Evolutionary conservation across 2,329 filamentous ascomycete species (phyloP).

Genomic region (Paraconiothyrium sp.): DNA sequence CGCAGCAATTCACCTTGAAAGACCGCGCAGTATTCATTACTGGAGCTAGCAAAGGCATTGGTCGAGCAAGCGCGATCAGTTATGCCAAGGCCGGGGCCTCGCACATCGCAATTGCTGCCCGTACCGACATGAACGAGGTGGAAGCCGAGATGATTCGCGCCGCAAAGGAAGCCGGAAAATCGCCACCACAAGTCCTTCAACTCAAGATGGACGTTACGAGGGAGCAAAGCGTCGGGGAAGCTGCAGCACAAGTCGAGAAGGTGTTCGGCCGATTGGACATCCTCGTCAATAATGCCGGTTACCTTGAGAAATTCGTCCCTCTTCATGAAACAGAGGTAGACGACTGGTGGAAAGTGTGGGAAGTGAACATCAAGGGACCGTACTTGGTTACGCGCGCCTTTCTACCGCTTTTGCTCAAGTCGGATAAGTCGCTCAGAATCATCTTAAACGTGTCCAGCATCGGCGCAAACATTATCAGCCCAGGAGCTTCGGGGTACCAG

Average conservation of each 20-base stretch:
- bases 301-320: constrained; percentile 3
- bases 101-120: constrained; percentile 64
- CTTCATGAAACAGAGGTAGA: neutral
- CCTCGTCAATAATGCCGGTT: constrained; percentile 4
- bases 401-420: constrained; percentile 49
- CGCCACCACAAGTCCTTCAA: neutral
- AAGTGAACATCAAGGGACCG: constrained; percentile 58
- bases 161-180: constrained; percentile 6
- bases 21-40: constrained; percentile 58
- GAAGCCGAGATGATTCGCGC: neutral
- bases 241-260: neutral
- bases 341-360: constrained; percentile 55
- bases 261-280: constrained; percentile 2
- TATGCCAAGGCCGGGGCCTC: constrained; percentile 65
- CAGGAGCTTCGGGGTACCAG: constrained; percentile 51
- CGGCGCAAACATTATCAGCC: constrained; percentile 45
- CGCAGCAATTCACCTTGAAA: constrained; percentile 5
- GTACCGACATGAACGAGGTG: constrained; percentile 45
- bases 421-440: constrained; percentile 30
- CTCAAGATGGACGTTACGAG: constrained; percentile 3
- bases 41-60: constrained; percentile 65
- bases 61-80: constrained; percentile 61
- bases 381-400: constrained; percentile 57
- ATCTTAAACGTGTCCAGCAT: constrained; percentile 59
- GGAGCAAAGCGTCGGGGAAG: constrained; percentile 7